phyloP scores from a whole-genome alignment of 176 grass and related monocot species.

The Carex pumila region DNA sequence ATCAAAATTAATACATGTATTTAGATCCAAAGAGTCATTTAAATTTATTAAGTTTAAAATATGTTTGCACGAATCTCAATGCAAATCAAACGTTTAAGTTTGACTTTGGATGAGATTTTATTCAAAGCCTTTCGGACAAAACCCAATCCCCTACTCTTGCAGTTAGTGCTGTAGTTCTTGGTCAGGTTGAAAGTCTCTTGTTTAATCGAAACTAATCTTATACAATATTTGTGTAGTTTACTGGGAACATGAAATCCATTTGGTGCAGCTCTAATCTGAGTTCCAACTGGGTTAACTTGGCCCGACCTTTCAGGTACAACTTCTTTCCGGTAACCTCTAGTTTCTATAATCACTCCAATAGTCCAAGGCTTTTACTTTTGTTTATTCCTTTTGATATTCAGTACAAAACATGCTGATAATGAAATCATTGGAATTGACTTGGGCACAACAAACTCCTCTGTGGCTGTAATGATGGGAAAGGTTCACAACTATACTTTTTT shows the following conservation, averaged over 20 bases:
- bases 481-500: not conserved
- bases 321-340: not conserved
- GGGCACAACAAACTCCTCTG: conserved; percentile 52
- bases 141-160: not conserved
- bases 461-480: conserved; percentile 53
- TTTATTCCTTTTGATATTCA: not conserved
- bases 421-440: conserved; percentile 49
- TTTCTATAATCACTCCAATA: not conserved
- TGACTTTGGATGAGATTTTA: too few species aligned
- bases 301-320: conserved; percentile 40
- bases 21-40: too few species aligned
- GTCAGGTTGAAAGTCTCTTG: not conserved
- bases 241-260: conserved; percentile 17
- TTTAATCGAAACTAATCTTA: not conserved
- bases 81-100: too few species aligned
- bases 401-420: conserved; percentile 35
- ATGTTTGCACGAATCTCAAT: too few species aligned
- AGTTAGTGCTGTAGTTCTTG: not conserved
- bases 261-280: conserved; percentile 10
- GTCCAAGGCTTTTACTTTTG: not conserved
- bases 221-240: conserved; percentile 22
- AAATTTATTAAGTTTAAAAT: too few species aligned
- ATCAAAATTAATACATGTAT: too few species aligned
- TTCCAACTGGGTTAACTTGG: conserved; percentile 31
- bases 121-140: too few species aligned